phyloP scores from a whole-genome alignment of 2,329 filamentous ascomycete species.

The Fusarium cyanostomum region DNA sequence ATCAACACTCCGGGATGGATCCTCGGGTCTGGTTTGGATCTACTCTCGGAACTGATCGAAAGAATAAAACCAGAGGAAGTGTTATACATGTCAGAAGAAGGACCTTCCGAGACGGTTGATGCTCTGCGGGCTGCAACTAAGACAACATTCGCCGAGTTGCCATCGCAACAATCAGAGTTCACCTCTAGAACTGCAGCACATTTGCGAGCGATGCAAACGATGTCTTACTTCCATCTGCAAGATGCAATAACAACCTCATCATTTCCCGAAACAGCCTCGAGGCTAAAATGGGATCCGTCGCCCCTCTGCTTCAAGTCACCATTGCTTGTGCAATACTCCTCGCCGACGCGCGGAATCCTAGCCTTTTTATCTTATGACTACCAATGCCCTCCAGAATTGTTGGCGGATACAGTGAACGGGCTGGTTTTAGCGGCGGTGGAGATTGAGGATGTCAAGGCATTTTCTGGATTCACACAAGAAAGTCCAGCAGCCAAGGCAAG shows the following conservation, averaged over 20 bases:
- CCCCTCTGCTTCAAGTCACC: slow-evolving; percentile 68
- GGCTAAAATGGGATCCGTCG: slow-evolving; percentile 58
- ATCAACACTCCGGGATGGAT: slow-evolving; percentile 82
- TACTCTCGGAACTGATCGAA: slow-evolving; percentile 67
- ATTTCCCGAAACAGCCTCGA: background rate
- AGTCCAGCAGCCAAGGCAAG: background rate
- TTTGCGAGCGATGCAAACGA: slow-evolving; percentile 77
- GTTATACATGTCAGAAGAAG: slow-evolving; percentile 74
- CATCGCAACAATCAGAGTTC: slow-evolving; percentile 67
- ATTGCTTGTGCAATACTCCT: slow-evolving; percentile 69
- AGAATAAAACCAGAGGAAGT: slow-evolving; percentile 67
- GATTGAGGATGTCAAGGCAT: slow-evolving; percentile 63
- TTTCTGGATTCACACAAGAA: slow-evolving; percentile 47
- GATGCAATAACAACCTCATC: slow-evolving; percentile 12
- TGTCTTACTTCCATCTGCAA: slow-evolving; percentile 76
- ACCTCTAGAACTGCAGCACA: slow-evolving; percentile 70
- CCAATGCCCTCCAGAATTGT: slow-evolving; percentile 64
- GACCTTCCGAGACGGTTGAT: slow-evolving; percentile 66
- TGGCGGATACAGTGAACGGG: slow-evolving; percentile 75
- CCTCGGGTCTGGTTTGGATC: slow-evolving; percentile 73
- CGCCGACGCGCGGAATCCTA: slow-evolving; percentile 62
- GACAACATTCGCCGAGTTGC: slow-evolving; percentile 60
- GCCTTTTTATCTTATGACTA: slow-evolving; percentile 75
- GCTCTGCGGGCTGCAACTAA: slow-evolving; percentile 57
- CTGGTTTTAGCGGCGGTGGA: slow-evolving; percentile 73